Evolutionary conservation across 2,329 filamentous ascomycete genomes (phyloP).

Genomic region (Rasamsonia emersonii): DNA sequence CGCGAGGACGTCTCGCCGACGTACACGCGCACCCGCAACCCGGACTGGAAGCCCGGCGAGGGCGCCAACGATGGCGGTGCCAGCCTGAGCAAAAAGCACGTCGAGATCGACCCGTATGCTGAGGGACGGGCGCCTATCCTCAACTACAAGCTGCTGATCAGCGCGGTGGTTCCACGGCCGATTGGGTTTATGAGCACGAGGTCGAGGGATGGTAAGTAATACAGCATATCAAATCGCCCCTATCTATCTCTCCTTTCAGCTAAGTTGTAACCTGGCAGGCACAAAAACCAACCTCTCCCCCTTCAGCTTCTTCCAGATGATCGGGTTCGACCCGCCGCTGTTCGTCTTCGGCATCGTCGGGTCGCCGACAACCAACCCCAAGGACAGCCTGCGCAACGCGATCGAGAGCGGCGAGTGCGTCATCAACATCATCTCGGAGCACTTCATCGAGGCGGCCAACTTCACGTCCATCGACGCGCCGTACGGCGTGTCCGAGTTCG

Average conservation of each 20-base stretch:
- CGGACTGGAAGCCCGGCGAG: slow-evolving; percentile 24
- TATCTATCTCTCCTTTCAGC: too few species aligned
- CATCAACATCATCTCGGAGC: slow-evolving; percentile 78
- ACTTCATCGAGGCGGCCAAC: slow-evolving; percentile 76
- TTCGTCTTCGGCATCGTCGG: slow-evolving; percentile 56
- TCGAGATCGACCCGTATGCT: slow-evolving; percentile 68
- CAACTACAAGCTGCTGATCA: slow-evolving; percentile 87
- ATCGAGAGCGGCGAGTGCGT: slow-evolving; percentile 60
- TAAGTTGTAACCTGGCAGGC: slow-evolving; percentile 33
- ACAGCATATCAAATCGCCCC: too few species aligned
- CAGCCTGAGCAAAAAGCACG: slow-evolving; percentile 45
- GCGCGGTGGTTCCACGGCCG: slow-evolving; percentile 66
- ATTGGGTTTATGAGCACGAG: slow-evolving; percentile 53
- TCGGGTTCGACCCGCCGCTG: slow-evolving; percentile 72
- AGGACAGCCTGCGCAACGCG: slow-evolving; percentile 68
- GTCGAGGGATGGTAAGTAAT: slow-evolving; percentile 50
- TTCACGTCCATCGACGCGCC: slow-evolving; percentile 64
- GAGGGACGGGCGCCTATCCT: slow-evolving; percentile 52
- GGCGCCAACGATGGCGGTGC: slow-evolving; percentile 29
- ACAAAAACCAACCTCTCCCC: slow-evolving; percentile 65
- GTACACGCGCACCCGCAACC: slow-evolving; percentile 24
- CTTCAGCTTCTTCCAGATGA: slow-evolving; percentile 71
- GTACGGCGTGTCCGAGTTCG: slow-evolving; percentile 66
- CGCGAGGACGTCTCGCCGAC: slow-evolving; percentile 11
- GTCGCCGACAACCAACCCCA: slow-evolving; percentile 47